A percentile compares a stretch with the other conserved stretches of the same genome.
phyloP scores from a whole-genome alignment of 352 stramenopile genomes.

The Pythium phragmiticola region DNA sequence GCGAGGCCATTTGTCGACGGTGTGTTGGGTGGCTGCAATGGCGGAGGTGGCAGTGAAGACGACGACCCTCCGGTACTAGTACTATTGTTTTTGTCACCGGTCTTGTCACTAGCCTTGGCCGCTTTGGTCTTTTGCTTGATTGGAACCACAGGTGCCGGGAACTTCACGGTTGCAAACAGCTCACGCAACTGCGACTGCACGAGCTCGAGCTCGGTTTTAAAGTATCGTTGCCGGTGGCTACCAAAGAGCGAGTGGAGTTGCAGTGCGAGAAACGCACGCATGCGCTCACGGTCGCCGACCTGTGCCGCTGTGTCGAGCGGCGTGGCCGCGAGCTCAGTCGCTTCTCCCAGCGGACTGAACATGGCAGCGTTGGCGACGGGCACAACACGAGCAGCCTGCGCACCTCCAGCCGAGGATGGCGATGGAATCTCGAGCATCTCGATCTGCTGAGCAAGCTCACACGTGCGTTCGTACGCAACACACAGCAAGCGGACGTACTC shows the following conservation, averaged over 20 bases:
- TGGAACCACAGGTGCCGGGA: conserved; percentile 40
- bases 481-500: conserved; percentile 69
- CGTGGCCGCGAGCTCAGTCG: conserved; percentile 9
- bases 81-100: conserved; percentile 4
- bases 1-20: conserved; percentile 17
- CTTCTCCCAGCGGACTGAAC: conserved; percentile 20
- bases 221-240: conserved; percentile 65
- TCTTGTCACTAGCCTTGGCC: conserved; percentile 13
- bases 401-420: not conserved
- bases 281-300: conserved; percentile 40
- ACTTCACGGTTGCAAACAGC: conserved; percentile 42
- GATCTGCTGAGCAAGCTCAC: conserved; percentile 45
- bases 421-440: conserved; percentile 34
- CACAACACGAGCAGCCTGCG: conserved; percentile 16
- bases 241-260: conserved; percentile 83
- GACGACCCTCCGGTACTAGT: conserved; percentile 11
- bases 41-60: conserved; percentile 20
- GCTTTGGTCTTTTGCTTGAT: conserved; percentile 39
- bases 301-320: conserved; percentile 2
- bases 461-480: conserved; percentile 65
- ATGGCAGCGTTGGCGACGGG: conserved; percentile 8
- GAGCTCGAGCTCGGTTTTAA: conserved; percentile 65
- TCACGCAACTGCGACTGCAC: conserved; percentile 47
- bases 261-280: conserved; percentile 66
- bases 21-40: not conserved